Base-by-base conservation (phyloP, 176 grass and related monocot species). In the Musa acuminata region DNA sequence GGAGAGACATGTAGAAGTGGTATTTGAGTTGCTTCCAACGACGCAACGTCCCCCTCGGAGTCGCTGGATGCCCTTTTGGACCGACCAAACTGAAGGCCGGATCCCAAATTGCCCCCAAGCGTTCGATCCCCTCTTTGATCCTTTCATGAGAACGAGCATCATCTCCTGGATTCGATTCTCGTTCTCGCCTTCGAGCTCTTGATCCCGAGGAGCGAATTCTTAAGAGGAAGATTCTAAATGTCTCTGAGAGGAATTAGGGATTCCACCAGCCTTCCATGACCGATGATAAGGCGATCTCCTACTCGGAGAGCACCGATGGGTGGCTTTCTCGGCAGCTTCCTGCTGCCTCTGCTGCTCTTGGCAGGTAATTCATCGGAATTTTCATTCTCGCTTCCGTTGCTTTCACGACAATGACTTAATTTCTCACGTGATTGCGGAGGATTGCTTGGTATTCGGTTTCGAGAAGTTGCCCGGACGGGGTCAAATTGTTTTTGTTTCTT, bases 311-410 rank as follows among this genome's bases (percentile, higher is more conserved):
- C 55, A 72, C n/a, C 13, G 43, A 72, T 72, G 78, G 69, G 57
- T 11, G 78, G 78, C 35, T 80, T 80, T 62, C 68, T 73, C 11
- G 43, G 68, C 26, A 70, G 69, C 20, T 73, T 80, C 78, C 13
- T 80, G 17, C 49, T 80, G 69, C 78, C 78, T 73, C 78, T 80
- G 69, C 78, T 80, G 57, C 78, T 73, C 14, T 63, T 80, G 57
- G 68, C 57, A 72, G 78, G 78, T 80, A 13, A 29, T 51, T 50
- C 11, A 64, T 77, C 22, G 19, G 11, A 10, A 14, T 43, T n/a
- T 35, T 17, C 52, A 13, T 53, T 55, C 51, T 57, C 52, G 25
- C n/a, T 55, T 8, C 19, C 52, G n/a, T 2, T 9, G 16, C 52
- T 53, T 51, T 35, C 22, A 2, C 49, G 35, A 43, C 71, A 13